phyloP scores from a whole-genome alignment of 2,329 filamentous ascomycete genomes.

The Pyrenophora tritici-repentis region DNA sequence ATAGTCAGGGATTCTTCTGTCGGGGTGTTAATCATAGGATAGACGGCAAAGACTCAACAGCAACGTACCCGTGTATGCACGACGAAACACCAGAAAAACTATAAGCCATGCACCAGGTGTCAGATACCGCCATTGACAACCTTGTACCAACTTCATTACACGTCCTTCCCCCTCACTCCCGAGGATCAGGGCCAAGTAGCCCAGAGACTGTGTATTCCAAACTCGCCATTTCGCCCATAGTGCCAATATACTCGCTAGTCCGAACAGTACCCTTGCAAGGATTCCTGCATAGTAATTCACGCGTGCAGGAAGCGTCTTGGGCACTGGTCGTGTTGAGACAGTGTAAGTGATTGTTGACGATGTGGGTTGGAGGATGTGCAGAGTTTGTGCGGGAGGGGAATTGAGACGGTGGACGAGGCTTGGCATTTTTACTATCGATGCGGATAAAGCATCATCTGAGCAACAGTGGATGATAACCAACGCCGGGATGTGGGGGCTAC shows the following conservation, averaged over 20 bases:
- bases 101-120: conserved; percentile 46
- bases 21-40: conserved; percentile 26
- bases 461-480: not conserved
- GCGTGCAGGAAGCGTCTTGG: conserved; percentile 53
- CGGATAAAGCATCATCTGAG: conserved; percentile 10
- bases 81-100: conserved; percentile 53
- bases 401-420: conserved; percentile 29
- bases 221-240: conserved; percentile 36
- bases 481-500: conserved; percentile 8
- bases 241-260: conserved; percentile 48
- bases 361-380: conserved; percentile 53
- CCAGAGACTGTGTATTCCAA: conserved; percentile 6
- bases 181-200: conserved; percentile 6
- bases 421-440: conserved; percentile 22
- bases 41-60: not conserved
- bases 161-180: conserved; percentile 15
- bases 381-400: conserved; percentile 33
- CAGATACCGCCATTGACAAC: conserved; percentile 51
- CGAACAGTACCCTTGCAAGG: conserved; percentile 52
- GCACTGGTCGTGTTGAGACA: conserved; percentile 75
- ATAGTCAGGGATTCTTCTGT: conserved; percentile 83
- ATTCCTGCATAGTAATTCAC: conserved; percentile 52
- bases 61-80: conserved; percentile 57
- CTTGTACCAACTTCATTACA: conserved; percentile 45
- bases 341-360: conserved; percentile 92